A percentile compares a stretch with the other conserved stretches of the same genome.
Conservation (phyloP, 129 eudicot species). For the Lonicera japonica region DNA sequence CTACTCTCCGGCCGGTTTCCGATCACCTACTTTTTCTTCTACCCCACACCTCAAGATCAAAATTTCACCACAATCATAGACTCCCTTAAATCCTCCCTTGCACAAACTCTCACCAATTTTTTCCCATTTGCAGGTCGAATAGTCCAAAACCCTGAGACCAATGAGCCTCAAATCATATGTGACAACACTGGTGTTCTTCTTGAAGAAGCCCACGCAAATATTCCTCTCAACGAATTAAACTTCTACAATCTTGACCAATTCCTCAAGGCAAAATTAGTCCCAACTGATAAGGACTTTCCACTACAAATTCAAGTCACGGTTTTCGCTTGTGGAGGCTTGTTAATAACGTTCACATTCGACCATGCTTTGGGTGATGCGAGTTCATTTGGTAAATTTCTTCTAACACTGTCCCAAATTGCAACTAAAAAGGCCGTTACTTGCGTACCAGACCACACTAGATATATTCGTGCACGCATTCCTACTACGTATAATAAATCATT, state of each 20-base stretch:
- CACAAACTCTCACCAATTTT: conserved; percentile 11
- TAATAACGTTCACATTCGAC: conserved; percentile 22
- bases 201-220: conserved; percentile 14
- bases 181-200: conserved; percentile 23
- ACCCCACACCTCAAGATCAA: not conserved
- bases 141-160: conserved; percentile 7
- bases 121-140: conserved; percentile 23
- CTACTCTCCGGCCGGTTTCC: conserved; percentile 26
- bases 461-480: conserved; percentile 13
- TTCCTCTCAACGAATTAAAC: conserved; percentile 17
- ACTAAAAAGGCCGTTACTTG: conserved; percentile 1
- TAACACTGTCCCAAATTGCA: conserved; percentile 20
- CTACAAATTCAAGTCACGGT: conserved; percentile 14
- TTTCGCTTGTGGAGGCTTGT: conserved; percentile 15
- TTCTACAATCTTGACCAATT: conserved; percentile 16
- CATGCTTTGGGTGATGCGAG: conserved; percentile 27
- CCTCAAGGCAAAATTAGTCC: conserved; percentile 13
- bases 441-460: conserved; percentile 8
- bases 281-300: not conserved
- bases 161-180: conserved; percentile 23
- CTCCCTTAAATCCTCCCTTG: conserved; percentile 14
- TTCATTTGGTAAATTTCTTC: conserved; percentile 21
- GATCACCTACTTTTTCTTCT: conserved; percentile 21
- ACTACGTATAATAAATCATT: conserved; percentile 10
- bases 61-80: not conserved